Evolutionary conservation across 495 filamentous ascomycete species (phyloP), one percentile per base, ranked within the genome.

Genomic region (Letharia lupina): DNA sequence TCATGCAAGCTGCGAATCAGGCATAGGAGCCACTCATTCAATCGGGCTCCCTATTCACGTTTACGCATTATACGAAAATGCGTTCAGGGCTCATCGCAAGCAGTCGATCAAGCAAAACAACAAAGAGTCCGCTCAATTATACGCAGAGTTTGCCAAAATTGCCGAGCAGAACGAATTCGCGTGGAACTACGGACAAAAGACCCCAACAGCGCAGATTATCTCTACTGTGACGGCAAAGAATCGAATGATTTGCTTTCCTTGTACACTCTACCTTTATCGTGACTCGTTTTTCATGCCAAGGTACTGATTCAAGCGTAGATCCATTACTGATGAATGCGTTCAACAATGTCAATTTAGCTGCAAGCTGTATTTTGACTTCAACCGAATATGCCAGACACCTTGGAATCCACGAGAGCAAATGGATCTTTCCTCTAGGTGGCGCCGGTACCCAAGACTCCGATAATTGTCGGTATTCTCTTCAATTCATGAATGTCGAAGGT

Each of bases 291-390:
- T 4, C 40, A 7, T 13, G 42, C 64, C 35, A 78, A 80, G 63
- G 13, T 65, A 16, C 63, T 65, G 37, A 60, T 48, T 16, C 1
- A 18, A 8, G 31, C 2, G n/a, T 62, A 86, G 83, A 86, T 75
- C 81, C 83, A 9, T 75, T 86, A 18, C 70, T 84, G 45, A 85
- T 85, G 83, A 86, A 86, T 70, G 82, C 83, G 39, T 85, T 85
- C 75, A 85, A 86, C 69, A 81, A 75, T 20, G 77, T 86, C 65
- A 86, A 86, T 60, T 73, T 85, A 16, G 76, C 81, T 16, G 80
- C 74, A 12, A 81, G 81, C 39, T 82, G 78, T 67, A 73, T 86
- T 15, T 57, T 86, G 20, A 86, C 82, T 0, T 80, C 81, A 0
- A 76, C 76, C 0, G 74, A 80, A 7, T 75, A 77, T 68, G 82